These are phyloP conservation scores for Candolleomyces aberdarensis DNA, from an alignment of 768 basidiomycete species.

Conservation along the genomic window DNA sequence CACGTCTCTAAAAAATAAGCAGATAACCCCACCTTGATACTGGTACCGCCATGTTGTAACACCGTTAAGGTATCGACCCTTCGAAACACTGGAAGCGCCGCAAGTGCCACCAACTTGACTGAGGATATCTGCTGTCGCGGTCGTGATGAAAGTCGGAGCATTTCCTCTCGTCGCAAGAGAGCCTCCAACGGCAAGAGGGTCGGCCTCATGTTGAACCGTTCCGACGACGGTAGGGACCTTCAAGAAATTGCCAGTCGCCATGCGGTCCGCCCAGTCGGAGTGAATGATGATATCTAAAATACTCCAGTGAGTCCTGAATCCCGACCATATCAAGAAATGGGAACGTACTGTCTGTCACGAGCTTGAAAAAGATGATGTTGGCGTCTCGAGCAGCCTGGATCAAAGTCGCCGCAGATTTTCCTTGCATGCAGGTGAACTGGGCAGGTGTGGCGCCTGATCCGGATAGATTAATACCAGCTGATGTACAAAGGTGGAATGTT, in stretches of 20 bases:
- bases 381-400: constrained; percentile 28
- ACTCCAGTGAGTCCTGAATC: background rate
- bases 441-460: constrained; percentile 17
- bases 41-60: constrained; percentile 28
- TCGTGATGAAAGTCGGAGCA: constrained; percentile 26
- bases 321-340: too few species aligned
- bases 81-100: constrained; percentile 23
- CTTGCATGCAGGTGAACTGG: constrained; percentile 36
- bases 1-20: background rate
- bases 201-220: constrained; percentile 30
- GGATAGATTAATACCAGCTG: background rate
- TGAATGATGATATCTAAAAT: constrained; percentile 31
- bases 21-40: constrained; percentile 20
- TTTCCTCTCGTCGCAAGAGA: constrained; percentile 24
- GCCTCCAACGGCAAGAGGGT: constrained; percentile 28
- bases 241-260: constrained; percentile 25
- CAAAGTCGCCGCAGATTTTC: constrained; percentile 25
- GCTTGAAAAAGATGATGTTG: constrained; percentile 24
- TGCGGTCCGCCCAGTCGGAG: constrained; percentile 23
- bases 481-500: too few species aligned
- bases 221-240: constrained; percentile 29
- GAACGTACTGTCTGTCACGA: constrained; percentile 27
- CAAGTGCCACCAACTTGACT: constrained; percentile 30
- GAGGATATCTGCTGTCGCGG: constrained; percentile 26
- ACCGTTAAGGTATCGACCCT: constrained; percentile 23